A percentile compares a stretch with the other conserved stretches of the same genome.
Conservation (phyloP, 345 rosid genomes). For the Eucalyptus paniculata region DNA sequence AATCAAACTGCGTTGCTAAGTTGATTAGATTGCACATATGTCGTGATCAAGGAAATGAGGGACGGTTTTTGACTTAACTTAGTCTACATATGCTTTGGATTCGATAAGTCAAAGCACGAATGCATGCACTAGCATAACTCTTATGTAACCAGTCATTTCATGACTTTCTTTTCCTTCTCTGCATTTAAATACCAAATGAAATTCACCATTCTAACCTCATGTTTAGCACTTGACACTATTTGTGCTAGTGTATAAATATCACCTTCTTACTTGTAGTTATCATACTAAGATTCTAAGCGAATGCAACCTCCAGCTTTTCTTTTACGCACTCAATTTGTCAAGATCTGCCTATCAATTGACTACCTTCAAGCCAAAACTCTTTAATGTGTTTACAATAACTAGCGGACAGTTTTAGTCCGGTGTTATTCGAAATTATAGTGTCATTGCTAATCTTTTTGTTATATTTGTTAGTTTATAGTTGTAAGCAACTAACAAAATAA, state of each 20-base stretch:
- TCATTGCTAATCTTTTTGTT: background rate
- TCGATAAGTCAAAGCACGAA: no score
- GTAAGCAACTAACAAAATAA: background rate
- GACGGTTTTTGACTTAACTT: no score
- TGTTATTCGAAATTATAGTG: conserved; percentile 50
- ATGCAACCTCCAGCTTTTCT: conserved; percentile 25
- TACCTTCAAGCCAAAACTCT: conserved; percentile 55
- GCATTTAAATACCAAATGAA: no score
- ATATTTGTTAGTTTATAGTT: no score
- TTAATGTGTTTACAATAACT: conserved; percentile 37
- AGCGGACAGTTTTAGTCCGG: conserved; percentile 42
- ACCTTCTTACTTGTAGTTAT: background rate
- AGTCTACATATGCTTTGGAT: no score
- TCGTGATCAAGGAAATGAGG: no score
- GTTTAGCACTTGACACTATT: background rate
- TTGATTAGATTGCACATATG: no score
- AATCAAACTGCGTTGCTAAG: no score
- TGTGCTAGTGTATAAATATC: background rate
- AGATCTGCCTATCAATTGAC: conserved; percentile 11
- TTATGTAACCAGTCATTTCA: no score
- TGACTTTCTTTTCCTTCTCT: no score
- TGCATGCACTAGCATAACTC: no score
- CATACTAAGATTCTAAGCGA: background rate
- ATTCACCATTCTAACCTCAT: background rate
- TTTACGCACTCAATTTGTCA: conserved; percentile 70